These are phyloP conservation scores for Anacardium occidentale DNA, from an alignment of 345 rosid genomes.

Conservation along the genomic window DNA sequence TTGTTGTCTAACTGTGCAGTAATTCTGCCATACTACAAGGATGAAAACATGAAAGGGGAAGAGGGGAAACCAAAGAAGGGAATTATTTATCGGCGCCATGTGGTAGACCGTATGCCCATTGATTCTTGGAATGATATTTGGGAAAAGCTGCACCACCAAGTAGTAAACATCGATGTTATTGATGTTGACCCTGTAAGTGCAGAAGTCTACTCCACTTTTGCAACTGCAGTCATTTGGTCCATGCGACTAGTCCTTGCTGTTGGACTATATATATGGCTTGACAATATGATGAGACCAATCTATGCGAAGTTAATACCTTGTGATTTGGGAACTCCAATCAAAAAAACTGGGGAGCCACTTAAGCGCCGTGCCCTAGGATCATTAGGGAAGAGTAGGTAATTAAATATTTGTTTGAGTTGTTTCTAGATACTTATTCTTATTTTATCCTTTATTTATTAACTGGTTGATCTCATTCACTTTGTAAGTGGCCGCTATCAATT, in stretches of 20 bases:
- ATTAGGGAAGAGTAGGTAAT: constrained; percentile 89
- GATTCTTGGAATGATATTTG: constrained; percentile 97
- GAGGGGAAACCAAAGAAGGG: constrained; percentile 49
- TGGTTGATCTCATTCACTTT: neutral
- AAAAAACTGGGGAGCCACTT: constrained; percentile 54
- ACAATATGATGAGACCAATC: constrained; percentile 74
- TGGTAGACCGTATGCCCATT: constrained; percentile 88
- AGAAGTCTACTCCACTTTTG: constrained; percentile 77
- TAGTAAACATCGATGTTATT: constrained; percentile 75
- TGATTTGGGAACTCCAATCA: constrained; percentile 75
- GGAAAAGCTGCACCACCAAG: constrained; percentile 87
- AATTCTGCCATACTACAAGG: constrained; percentile 80
- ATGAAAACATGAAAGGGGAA: constrained; percentile 43
- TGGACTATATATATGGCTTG: constrained; percentile 78
- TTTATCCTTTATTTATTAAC: constrained; percentile 7
- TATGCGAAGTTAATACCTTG: constrained; percentile 88
- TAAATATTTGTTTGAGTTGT: constrained; percentile 18
- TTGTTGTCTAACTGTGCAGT: constrained; percentile 43
- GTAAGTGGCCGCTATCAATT: neutral
- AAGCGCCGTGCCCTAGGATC: constrained; percentile 85
- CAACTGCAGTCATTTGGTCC: constrained; percentile 87
- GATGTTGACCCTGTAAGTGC: constrained; percentile 78
- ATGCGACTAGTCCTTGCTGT: constrained; percentile 82
- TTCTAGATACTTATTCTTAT: neutral
- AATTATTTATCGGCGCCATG: constrained; percentile 74